Conservation (phyloP, 2,329 filamentous ascomycete genomes). For the Botrytis paeoniae region DNA sequence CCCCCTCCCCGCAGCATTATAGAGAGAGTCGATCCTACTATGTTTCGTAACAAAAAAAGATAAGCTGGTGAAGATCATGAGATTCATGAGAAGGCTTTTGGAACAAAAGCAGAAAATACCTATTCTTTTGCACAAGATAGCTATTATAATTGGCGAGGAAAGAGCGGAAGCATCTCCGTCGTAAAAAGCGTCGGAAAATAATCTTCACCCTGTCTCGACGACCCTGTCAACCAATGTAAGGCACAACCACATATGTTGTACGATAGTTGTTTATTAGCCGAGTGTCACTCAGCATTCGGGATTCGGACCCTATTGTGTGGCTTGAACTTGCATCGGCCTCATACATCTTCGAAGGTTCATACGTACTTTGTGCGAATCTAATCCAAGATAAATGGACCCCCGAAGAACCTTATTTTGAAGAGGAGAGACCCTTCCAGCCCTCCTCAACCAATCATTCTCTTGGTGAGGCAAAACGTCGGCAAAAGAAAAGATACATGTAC, state of each 20-base stretch:
- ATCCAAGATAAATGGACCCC: background rate
- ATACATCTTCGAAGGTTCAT: background rate
- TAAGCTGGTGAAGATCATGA: background rate
- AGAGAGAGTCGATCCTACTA: background rate
- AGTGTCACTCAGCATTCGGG: background rate
- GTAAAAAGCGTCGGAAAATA: background rate
- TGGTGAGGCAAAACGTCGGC: background rate
- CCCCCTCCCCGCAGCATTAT: background rate
- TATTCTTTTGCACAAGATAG: background rate
- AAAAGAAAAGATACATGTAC: background rate
- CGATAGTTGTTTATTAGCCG: background rate
- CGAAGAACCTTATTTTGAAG: slow-evolving; percentile 5
- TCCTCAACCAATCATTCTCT: background rate
- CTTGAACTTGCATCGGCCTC: background rate
- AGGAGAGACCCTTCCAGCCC: background rate
- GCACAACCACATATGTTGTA: background rate
- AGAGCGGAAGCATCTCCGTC: background rate
- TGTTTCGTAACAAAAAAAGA: background rate
- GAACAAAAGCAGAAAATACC: background rate
- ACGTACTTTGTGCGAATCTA: background rate
- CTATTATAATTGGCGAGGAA: background rate
- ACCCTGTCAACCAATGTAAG: background rate
- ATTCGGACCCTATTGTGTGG: background rate
- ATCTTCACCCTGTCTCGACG: background rate
- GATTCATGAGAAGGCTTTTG: background rate